Evolutionary conservation across 176 grass and related monocot genomes (phyloP), one percentile per base, ranked within the genome.

Genomic region (Chrysopogon serrulatus): DNA sequence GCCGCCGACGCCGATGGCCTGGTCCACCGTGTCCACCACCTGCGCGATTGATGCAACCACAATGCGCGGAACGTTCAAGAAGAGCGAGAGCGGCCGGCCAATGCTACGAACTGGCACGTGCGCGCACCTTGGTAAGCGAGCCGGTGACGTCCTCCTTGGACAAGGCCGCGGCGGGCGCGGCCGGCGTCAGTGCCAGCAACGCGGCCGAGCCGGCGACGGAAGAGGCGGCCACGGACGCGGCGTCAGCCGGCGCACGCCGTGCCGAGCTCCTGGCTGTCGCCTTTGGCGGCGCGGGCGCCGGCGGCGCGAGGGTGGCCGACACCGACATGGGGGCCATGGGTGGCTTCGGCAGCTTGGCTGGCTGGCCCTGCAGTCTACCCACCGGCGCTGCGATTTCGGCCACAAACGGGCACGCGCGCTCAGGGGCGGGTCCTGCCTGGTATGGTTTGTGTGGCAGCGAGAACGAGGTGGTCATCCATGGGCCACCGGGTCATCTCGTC

Each of bases 81-180:
- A 13, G 10, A 60, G 56, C n/a, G n/a, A 57, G 16, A 24, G 27
- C 10, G n/a, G 1, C 26, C 10, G n/a, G 1, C 26, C 14, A 39
- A 61, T 17, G 68, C 23, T 33, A 43, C 31, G 59, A 19, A 49
- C 21, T 15, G 32, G 27, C 26, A 19, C 19, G 51, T 89, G 24
- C 23, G 16, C 44, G 73, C 87, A 91, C 96, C 93, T 90, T 95
- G 79, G 68, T 85, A 41, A 98, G 71, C 26, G 93, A 93, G 2
- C 79, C 73, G 73, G 92, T 28, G 76, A 95, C 88, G 49, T 88
- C 93, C 43, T 95, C 96, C 83, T 95, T 98, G 61, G 90, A 91
- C 13, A 98, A 79, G 59, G 85, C 73, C 18, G 83, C 88, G 39
- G 93, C 96, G 51, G 80, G 79, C 31, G 89, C 87, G 51, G 66